Evolutionary conservation across 106 monocot species (phyloP), one percentile per base, ranked within the genome.

Genomic region (Dioscorea alata): DNA sequence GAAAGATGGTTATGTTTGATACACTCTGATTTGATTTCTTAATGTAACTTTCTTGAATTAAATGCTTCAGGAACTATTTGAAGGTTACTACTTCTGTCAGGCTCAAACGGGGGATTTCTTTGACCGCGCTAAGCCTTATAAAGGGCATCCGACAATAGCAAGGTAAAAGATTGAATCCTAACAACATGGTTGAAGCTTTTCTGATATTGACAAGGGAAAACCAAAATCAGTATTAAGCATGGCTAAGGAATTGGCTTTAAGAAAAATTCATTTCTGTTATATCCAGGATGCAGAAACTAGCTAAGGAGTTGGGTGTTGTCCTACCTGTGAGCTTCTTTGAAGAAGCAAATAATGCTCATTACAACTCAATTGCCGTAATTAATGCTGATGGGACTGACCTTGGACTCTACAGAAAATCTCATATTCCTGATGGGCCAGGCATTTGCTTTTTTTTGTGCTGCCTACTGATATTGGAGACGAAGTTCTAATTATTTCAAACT

Each of bases 241-340:
- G 42, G 42, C 42, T 42, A 28, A 28, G 28, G 42, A 42, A 0
- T 54, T 6, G 13, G 19, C 8, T 13, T 54, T 54, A 42, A 42
- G 42, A 42, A 10, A 42, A 10, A 10, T 10, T 42, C 42, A 42
- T 54, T 8, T 8, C 13, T 54, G 2, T 34, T 66, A 19, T 64
- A 7, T 16, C 9, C 72, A 97, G 92, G 77, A 92, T 97, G 92
- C 92, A 97, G 64, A 85, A 88, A 72, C 84, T 97, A 71, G 95
- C 95, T 42, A 91, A 89, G 76, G 95, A 91, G 62, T 76, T 96
- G 54, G 84, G 88, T 64, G 84, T 96, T 64, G 91, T 96, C 13
- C 85, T 96, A 73, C 95, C 95, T 59, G 92, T 97, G 42, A 97
- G 96, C 65, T 97, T 97, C 78, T 97, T 97, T 74, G 96, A 97